Evolutionary conservation across 2,329 filamentous ascomycete species (phyloP).

Genomic region (Diatrype stigma): DNA sequence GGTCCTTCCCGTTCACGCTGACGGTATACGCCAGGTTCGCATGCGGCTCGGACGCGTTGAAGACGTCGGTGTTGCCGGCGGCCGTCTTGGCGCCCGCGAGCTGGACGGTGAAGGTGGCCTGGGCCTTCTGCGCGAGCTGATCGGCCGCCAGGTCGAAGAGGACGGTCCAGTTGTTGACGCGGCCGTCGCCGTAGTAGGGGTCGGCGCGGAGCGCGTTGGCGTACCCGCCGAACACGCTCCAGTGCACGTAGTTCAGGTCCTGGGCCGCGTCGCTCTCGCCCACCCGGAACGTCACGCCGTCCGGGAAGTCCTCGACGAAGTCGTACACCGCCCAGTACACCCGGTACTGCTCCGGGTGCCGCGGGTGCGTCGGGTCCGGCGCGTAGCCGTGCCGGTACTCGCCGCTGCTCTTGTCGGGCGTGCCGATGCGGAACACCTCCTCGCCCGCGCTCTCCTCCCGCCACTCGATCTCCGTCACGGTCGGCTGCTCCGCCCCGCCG

Average conservation of each 20-base stretch:
- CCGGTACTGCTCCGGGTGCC: constrained; percentile 53
- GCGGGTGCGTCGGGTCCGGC: constrained; percentile 41
- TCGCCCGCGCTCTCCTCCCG: constrained; percentile 49
- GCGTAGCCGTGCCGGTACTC: constrained; percentile 57
- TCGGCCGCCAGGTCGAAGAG: constrained; percentile 43
- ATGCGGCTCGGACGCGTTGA: constrained; percentile 48
- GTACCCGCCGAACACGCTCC: constrained; percentile 58
- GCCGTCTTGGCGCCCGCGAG: constrained; percentile 57
- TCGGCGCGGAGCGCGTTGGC: constrained; percentile 42
- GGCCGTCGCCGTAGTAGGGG: constrained; percentile 35
- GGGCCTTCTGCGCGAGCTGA: constrained; percentile 36
- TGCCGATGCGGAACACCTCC: constrained; percentile 61
- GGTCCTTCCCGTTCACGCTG: constrained; percentile 34
- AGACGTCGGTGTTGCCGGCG: constrained; percentile 55
- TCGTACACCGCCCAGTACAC: constrained; percentile 61
- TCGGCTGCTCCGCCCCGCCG: constrained; percentile 33
- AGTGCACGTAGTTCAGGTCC: constrained; percentile 63
- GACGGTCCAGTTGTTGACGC: constrained; percentile 58
- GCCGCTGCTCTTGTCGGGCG: constrained; percentile 56
- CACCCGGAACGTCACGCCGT: constrained; percentile 54
- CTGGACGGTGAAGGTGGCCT: constrained; percentile 59
- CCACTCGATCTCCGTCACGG: constrained; percentile 43
- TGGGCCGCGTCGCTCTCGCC: constrained; percentile 43
- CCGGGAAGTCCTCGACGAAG: constrained; percentile 54
- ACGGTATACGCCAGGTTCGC: constrained; percentile 48